phyloP scores from a whole-genome alignment of 116 monocot genomes.

The Trichopus zeylanicus region DNA sequence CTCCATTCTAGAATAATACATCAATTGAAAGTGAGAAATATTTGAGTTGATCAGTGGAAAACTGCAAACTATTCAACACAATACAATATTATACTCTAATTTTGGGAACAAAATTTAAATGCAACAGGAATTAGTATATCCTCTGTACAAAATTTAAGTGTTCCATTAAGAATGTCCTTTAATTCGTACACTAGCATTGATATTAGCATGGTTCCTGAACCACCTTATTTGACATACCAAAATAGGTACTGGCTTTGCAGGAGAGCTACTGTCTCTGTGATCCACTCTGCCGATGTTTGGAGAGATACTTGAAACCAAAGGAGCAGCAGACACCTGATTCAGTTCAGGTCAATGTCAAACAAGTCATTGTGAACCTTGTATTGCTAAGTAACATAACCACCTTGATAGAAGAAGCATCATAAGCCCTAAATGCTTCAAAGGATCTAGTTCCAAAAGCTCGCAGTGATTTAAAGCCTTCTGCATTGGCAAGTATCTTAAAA shows the following conservation, averaged over 20 bases:
- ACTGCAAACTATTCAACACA: neutral
- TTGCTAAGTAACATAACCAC: constrained; percentile 6
- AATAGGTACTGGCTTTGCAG: constrained; percentile 40
- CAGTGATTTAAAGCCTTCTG: constrained; percentile 29
- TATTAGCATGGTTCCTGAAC: too few species aligned
- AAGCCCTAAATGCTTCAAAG: constrained; percentile 19
- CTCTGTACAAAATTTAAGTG: too few species aligned
- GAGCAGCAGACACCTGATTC: constrained; percentile 44
- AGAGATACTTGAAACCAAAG: constrained; percentile 36
- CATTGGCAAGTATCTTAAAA: constrained; percentile 68
- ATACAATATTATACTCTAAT: neutral
- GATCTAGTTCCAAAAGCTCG: constrained; percentile 4
- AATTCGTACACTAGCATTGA: constrained; percentile 15
- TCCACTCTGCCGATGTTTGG: constrained; percentile 44
- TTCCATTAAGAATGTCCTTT: neutral
- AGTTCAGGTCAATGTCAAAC: neutral
- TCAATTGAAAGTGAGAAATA: neutral
- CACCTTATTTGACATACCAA: constrained; percentile 25
- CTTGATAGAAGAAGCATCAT: constrained; percentile 46
- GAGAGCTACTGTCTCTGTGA: constrained; percentile 56
- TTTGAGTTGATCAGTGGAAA: neutral
- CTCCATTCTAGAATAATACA: constrained; percentile 37
- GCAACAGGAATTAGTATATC: neutral
- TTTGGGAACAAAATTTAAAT: constrained; percentile 23
- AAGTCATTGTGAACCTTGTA: neutral